A percentile compares a stretch with the other conserved stretches of the same genome.
Conservation (phyloP, 2,329 filamentous ascomycete species). For the Tolypocladium amazonense region DNA sequence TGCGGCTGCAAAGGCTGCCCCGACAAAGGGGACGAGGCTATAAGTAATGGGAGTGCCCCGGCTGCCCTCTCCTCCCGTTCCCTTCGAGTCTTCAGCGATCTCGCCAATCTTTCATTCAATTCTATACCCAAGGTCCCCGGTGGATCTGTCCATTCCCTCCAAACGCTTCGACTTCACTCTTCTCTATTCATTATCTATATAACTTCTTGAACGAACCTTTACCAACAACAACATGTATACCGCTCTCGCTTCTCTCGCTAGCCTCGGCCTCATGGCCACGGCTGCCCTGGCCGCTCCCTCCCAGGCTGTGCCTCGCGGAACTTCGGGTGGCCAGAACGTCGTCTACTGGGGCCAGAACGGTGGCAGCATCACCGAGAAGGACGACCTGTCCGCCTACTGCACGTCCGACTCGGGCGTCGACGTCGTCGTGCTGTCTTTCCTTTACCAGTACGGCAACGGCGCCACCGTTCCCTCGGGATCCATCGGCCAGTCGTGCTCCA, state of each 20-base stretch:
- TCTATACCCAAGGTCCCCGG: background rate
- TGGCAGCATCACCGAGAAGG: constrained; percentile 19
- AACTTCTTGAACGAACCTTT: background rate
- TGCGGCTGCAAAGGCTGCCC: background rate
- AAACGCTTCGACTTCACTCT: background rate
- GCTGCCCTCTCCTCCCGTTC: background rate
- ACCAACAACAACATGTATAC: constrained; percentile 9
- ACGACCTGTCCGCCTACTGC: constrained; percentile 27
- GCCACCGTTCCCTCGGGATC: constrained; percentile 25
- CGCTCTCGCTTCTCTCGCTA: background rate
- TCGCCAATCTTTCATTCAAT: background rate
- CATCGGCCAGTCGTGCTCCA: constrained; percentile 27
- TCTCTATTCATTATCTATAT: background rate
- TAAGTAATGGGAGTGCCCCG: background rate
- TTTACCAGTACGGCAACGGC: constrained; percentile 27
- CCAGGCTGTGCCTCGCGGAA: background rate
- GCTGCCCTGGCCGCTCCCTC: constrained; percentile 4
- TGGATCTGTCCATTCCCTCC: background rate
- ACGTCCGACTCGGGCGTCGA: constrained; percentile 25
- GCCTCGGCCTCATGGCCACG: constrained; percentile 8
- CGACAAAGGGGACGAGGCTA: background rate
- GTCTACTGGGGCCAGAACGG: constrained; percentile 18
- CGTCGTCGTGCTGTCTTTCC: constrained; percentile 30
- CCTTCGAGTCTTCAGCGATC: background rate
- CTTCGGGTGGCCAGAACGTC: constrained; percentile 17